Evolutionary conservation across 331 rosid genomes (phyloP), one percentile per base, ranked within the genome.

Genomic region (Cydonia oblonga): DNA sequence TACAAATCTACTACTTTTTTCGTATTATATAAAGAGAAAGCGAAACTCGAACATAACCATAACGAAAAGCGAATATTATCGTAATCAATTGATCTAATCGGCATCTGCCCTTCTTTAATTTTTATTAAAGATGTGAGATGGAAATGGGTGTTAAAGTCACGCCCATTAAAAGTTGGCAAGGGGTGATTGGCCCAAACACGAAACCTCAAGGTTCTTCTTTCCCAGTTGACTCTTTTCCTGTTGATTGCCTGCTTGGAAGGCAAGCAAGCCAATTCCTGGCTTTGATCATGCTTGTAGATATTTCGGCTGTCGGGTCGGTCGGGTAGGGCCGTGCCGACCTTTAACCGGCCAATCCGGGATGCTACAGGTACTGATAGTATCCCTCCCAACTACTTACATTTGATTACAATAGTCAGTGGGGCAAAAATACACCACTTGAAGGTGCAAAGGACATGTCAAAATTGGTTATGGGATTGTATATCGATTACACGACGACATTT

Each of bases 231-330:
- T 57, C 13, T 9, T 38, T 38, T 5, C 40, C 5, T 9, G 26
- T 49, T 58, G 75, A 54, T 59, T 75, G 67, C 75, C 70, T 71
- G 52, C 49, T 68, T 73, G 67, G 75, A 71, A 66, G 63, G 71
- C 61, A 66, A 73, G 60, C 51, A 13, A 19, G 11, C 4, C 1
- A 56, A 5, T 13, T 35, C 6, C 9, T 22, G 53, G 64, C 15
- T 29, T 52, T 8, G 9, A 64, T 5, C 54, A 6, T 6, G 20
- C 54, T 49, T 49, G 9, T n/a, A n/a, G n/a, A 8, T 33, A 46
- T 15, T 15, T 46, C 0, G n/a, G 3, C 19, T 5, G 53, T 46
- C n/a, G 8, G 7, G 2, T 44, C 52, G 1, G 53, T 46, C n/a
- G 8, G 7, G 2, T 44, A 19, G 1, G n/a, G n/a, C 8, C 1